Evolutionary conservation across 352 stramenopile species (phyloP).

Genomic region (Phytopythium ostracodes): DNA sequence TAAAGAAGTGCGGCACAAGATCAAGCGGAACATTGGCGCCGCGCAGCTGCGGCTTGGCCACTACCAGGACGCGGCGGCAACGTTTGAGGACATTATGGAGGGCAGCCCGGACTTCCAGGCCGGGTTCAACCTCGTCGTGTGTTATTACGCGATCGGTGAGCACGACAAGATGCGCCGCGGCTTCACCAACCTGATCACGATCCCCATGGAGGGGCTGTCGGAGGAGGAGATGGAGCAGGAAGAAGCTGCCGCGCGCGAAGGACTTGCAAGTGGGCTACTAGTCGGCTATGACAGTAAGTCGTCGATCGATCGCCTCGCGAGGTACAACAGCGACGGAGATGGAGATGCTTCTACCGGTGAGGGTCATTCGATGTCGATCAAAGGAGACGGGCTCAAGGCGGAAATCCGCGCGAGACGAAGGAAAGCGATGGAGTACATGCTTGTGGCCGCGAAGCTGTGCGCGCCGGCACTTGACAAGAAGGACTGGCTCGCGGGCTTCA

Average conservation of each 20-base stretch:
- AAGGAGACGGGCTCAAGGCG: constrained; percentile 67
- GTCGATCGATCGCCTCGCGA: constrained; percentile 12
- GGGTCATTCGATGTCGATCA: constrained; percentile 47
- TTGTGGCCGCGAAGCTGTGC: constrained; percentile 93
- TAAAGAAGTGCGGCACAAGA: constrained; percentile 94
- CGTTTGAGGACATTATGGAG: constrained; percentile 95
- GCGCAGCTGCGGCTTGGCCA: constrained; percentile 92
- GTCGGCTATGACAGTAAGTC: constrained; percentile 11
- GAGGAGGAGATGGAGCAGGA: constrained; percentile 88
- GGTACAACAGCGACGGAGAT: constrained; percentile 43
- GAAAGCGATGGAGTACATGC: constrained; percentile 88
- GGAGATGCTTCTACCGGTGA: constrained; percentile 13
- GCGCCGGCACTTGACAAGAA: constrained; percentile 91
- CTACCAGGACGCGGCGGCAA: constrained; percentile 93
- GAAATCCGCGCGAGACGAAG: constrained; percentile 75
- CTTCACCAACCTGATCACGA: constrained; percentile 90
- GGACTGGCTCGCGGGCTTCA: constrained; percentile 91
- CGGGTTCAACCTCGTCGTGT: constrained; percentile 97
- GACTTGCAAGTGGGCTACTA: constrained; percentile 19
- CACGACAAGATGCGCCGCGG: constrained; percentile 91
- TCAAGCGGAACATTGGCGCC: constrained; percentile 96
- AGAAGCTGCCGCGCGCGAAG: constrained; percentile 27
- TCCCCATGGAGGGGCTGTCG: constrained; percentile 84
- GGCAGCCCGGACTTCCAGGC: constrained; percentile 92
- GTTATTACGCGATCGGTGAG: constrained; percentile 96